Evolutionary conservation across 805 yeast genomes (phyloP), one percentile per base, ranked within the genome.

Genomic region (Schizosaccharomyces octosporus): DNA sequence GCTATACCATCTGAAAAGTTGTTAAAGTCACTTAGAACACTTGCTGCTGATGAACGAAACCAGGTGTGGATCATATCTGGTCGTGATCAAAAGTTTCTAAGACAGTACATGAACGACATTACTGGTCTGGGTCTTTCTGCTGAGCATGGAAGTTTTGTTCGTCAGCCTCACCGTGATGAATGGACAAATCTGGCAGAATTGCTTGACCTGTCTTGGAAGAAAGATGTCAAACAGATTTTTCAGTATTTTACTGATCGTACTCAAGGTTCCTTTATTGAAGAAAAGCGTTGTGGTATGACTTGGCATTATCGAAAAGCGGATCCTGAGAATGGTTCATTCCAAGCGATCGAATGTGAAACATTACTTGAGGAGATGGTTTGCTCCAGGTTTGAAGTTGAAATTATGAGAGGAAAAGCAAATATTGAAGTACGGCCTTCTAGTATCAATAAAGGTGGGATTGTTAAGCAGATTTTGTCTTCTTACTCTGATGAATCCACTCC

Each of bases 261-360:
- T 0, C 96, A 95, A 1, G 97, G 97, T 6, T 78, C 96, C 0
- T 78, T 78, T 65, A 83, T 85, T 60, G 99, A 93, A 72, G 78
- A 78, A 67, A 93, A 93, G 71, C 83, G 87, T 67, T 95, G 90
- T 19, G 97, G 98, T 0, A 73, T 93, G 61, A 90, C 97, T 1
- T 93, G 99, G 99, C 99, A 93, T 72, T 93, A 90, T 70, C 80
- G 99, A 66, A 79, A 94, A 61, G 81, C 95, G 1, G 98, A 89
- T 67, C 97, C 97, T 0, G 95, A 85, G 64, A 78, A 87, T 66
- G 99, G 98, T 39, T 81, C 77, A 55, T 90, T 79, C 73, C 95
- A 87, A 72, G 94, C 97, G 0, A 74, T 78, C 17, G 80, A 82
- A 69, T 78, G 93, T 68, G 79, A 83, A 64, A 76, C 81, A 27